Base-by-base conservation (phyloP, 805 yeast species). In the Torulaspora delbrueckii region DNA sequence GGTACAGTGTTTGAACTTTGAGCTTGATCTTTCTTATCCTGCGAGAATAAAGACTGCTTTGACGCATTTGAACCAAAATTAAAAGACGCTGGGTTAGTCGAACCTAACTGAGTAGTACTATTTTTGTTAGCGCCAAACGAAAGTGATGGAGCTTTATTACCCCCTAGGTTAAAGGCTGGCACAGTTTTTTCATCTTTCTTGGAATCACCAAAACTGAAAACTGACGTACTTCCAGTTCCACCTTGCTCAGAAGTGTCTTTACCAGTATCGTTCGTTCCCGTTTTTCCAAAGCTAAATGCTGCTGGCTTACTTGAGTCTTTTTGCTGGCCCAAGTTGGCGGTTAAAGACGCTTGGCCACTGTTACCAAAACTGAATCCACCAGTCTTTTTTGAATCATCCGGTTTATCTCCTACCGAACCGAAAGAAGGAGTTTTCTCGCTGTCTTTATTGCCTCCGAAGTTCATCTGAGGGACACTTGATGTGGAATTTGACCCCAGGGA, bases 281-380 rank as follows among this genome's bases (percentile, higher is more conserved):
- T 13, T 14, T 31, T 31, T 16, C 49, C 55, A 46, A 48, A 44
- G 30, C 45, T 34, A 35, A 57, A 52, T 12, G 55, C 35, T 14
- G 40, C 31, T 25, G 51, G 30, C 10, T 47, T 36, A 16, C 40
- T 40, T n/a, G 25, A 32, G 4, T 32, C 50, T 8, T 50, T 46
- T 12, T 51, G 45, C 31, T 45, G 12, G 52, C 28, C 12, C n/a
- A 35, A 35, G 23, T 14, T 28, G 2, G 36, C 27, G 27, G 27
- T n/a, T 10, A 40, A 33, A 12, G 36, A 6, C 10, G 28, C 49
- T 1, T 45, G 57, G 13, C 50, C 47, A 34, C 44, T 53, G 13
- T 48, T 55, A 14, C 31, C 36, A 25, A 13, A 38, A 16, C 22
- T 37, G 24, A 26, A 27, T 25, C n/a, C 43, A 13, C 28, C 31